These are phyloP conservation scores for Pythium angustatum DNA, from an alignment of 352 stramenopile species.

Conservation along the genomic window DNA sequence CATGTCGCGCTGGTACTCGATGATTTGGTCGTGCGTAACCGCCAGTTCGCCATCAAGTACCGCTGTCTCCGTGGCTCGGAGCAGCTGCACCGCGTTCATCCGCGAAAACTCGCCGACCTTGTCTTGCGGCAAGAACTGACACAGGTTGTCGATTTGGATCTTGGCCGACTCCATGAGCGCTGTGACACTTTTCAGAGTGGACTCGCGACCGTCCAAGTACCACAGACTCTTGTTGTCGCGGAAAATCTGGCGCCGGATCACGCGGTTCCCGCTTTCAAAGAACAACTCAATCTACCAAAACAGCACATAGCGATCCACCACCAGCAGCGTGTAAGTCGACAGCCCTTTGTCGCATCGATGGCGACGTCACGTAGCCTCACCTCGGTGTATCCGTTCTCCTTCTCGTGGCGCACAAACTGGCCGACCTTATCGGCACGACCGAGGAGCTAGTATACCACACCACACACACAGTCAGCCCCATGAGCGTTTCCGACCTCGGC, in stretches of 20 bases:
- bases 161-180: slow-evolving; percentile 84
- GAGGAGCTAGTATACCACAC: slow-evolving; percentile 60
- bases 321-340: too few species aligned
- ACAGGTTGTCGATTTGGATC: slow-evolving; percentile 98
- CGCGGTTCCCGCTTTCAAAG: slow-evolving; percentile 67
- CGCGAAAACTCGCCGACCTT: slow-evolving; percentile 92
- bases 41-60: slow-evolving; percentile 75
- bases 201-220: slow-evolving; percentile 72
- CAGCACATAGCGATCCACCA: too few species aligned
- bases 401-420: slow-evolving; percentile 89
- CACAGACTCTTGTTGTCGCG: slow-evolving; percentile 86
- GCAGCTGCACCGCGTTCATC: slow-evolving; percentile 71
- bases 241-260: slow-evolving; percentile 92
- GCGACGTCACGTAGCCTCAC: too few species aligned
- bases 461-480: background rate
- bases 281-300: slow-evolving; percentile 92
- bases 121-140: slow-evolving; percentile 98
- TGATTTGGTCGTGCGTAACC: slow-evolving; percentile 73
- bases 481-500: too few species aligned
- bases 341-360: too few species aligned
- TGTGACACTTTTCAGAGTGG: slow-evolving; percentile 67
- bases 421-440: slow-evolving; percentile 93
- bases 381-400: slow-evolving; percentile 84
- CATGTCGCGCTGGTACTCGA: slow-evolving; percentile 78
- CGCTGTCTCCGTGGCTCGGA: slow-evolving; percentile 78